Percentiles rank a stretch among this genome's conserved stretches.
Conservation (phyloP, 129 eudicot genomes). For the Pittosporum tobira region DNA sequence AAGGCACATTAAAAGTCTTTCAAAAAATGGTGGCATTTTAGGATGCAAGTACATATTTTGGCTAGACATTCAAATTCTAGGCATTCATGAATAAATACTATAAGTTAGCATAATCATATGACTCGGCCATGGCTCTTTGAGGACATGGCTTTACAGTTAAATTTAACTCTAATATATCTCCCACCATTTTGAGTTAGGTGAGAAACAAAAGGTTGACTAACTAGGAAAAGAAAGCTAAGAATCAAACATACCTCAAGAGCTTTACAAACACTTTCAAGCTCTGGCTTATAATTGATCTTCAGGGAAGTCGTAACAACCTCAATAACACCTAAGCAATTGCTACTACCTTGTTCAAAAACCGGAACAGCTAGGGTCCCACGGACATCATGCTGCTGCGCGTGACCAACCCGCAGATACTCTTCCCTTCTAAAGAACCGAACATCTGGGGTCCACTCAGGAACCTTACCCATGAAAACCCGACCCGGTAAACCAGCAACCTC, state of each 20-base stretch:
- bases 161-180: not conserved
- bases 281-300: slow-evolving; percentile 54
- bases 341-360: slow-evolving; percentile 60
- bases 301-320: slow-evolving; percentile 70
- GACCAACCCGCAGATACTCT: slow-evolving; percentile 75
- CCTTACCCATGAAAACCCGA: slow-evolving; percentile 65
- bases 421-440: slow-evolving; percentile 63
- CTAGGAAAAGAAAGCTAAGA: slow-evolving; percentile 3
- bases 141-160: not conserved
- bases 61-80: no score
- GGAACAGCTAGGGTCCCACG: slow-evolving; percentile 93
- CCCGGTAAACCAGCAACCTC: slow-evolving; percentile 70
- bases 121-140: not conserved
- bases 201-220: not conserved
- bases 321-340: slow-evolving; percentile 71
- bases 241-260: slow-evolving; percentile 84
- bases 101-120: not conserved
- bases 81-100: not conserved
- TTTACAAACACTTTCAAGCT: slow-evolving; percentile 77
- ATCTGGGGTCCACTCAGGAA: slow-evolving; percentile 96
- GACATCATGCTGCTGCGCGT: slow-evolving; percentile 68
- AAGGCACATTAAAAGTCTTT: not conserved
- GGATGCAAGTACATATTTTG: not conserved
- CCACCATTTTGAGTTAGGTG: not conserved
- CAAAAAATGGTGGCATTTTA: not conserved